phyloP scores from a whole-genome alignment of 768 basidiomycete species.

The Tricholoma hemisulphureum region DNA sequence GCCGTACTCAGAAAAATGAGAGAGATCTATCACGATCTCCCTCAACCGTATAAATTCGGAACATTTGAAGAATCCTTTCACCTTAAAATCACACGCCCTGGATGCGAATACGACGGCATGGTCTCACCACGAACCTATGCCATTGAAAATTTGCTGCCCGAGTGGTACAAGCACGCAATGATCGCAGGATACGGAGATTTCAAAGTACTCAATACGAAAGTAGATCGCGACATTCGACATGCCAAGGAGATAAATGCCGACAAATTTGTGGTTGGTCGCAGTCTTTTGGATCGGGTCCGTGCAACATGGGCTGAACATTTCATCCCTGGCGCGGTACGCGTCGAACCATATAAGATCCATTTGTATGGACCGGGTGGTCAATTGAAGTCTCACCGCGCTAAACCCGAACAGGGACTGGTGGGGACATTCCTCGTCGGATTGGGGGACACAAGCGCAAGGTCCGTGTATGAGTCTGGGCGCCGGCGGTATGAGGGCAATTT shows the following conservation, averaged over 20 bases:
- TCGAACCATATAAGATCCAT: slow-evolving; percentile 33
- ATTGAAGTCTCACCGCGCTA: slow-evolving; percentile 29
- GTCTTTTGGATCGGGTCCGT: neutral
- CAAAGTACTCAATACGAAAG: neutral
- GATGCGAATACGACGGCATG: slow-evolving; percentile 11
- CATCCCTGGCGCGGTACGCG: slow-evolving; percentile 21
- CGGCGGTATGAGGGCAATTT: slow-evolving; percentile 3
- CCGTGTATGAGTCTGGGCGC: neutral
- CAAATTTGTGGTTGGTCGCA: slow-evolving; percentile 1
- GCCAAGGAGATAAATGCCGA: slow-evolving; percentile 5
- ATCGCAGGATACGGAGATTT: slow-evolving; percentile 6
- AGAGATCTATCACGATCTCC: neutral
- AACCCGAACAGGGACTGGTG: slow-evolving; percentile 24
- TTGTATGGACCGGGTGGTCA: slow-evolving; percentile 27
- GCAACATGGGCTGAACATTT: slow-evolving; percentile 12
- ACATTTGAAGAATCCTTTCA: slow-evolving; percentile 6
- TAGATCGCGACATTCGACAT: neutral
- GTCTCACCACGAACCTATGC: slow-evolving; percentile 9
- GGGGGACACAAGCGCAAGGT: slow-evolving; percentile 16
- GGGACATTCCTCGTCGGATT: slow-evolving; percentile 34
- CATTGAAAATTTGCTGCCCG: neutral
- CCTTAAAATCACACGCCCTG: slow-evolving; percentile 11
- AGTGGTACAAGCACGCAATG: slow-evolving; percentile 1
- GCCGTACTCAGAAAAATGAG: neutral
- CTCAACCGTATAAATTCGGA: neutral